Percentiles rank a stretch among this genome's conserved stretches.
Conservation (phyloP, 2,329 filamentous ascomycete species). For the Ascochyta clinopodiicola region DNA sequence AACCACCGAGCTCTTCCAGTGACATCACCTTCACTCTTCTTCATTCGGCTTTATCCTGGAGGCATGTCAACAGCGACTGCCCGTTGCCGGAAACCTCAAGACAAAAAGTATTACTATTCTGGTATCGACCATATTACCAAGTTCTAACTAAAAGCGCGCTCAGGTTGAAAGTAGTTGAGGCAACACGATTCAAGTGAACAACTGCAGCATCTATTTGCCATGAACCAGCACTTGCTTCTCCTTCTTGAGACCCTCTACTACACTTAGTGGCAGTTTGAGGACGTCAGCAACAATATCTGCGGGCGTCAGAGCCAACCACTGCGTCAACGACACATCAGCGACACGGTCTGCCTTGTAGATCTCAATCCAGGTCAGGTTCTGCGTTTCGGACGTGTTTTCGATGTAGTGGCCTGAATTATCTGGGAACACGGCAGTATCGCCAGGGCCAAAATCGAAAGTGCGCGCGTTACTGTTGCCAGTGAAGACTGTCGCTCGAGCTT, state of each 20-base stretch:
- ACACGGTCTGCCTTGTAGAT: conserved; percentile 73
- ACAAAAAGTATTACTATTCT: neutral
- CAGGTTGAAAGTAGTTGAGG: neutral
- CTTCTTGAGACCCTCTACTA: conserved; percentile 65
- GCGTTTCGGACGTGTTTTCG: conserved; percentile 69
- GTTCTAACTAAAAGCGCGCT: neutral
- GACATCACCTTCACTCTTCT: too few species aligned
- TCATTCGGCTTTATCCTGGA: too few species aligned
- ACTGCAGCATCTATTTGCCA: conserved; percentile 2
- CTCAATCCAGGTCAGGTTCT: conserved; percentile 72
- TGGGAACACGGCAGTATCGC: conserved; percentile 73
- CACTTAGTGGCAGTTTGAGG: conserved; percentile 64
- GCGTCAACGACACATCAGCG: conserved; percentile 69
- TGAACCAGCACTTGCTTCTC: conserved; percentile 66
- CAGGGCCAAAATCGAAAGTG: conserved; percentile 71
- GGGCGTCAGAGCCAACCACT: conserved; percentile 74
- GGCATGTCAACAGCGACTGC: too few species aligned
- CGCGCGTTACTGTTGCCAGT: conserved; percentile 66
- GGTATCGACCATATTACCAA: neutral
- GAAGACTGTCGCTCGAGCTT: conserved; percentile 69
- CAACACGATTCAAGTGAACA: neutral
- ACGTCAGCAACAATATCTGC: conserved; percentile 66
- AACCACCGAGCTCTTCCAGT: too few species aligned
- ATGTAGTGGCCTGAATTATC: conserved; percentile 73
- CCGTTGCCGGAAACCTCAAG: too few species aligned